Evolutionary conservation across 2,329 filamentous ascomycete genomes (phyloP), one percentile per base, ranked within the genome.

Genomic region (Epichloe bromicola): DNA sequence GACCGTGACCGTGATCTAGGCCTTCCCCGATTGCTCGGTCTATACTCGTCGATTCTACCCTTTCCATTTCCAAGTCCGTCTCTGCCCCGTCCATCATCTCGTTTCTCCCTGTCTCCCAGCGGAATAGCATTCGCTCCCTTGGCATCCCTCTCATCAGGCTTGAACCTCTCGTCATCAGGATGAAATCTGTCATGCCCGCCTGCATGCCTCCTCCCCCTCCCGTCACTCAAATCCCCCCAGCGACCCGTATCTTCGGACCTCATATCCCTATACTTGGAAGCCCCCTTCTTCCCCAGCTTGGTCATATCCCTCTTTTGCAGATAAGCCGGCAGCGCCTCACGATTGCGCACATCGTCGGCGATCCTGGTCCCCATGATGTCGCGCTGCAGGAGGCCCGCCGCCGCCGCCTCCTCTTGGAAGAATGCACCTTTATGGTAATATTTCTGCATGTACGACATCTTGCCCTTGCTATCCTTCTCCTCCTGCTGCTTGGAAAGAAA

Each of bases 371-470:
- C 90, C 80, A 95, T 95, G 57, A 96, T 75, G 63, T 96, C 87
- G 45, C 93, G 76, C 62, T 83, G 78, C 56, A 86, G 82, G 44
- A 96, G 72, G 1, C 88, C 87, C 55, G 86, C 81, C 15, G 80
- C 81, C 58, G 83, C 80, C 48, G 83, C 76, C 59, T 94, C 86
- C 49, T 90, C 88, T 58, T 85, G 86, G 73, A 88, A 97, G 72
- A 97, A 98, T 15, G 93, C 93, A 46, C 93, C 93, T 70, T 90
- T 91, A 74, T 98, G 93, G 68, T 88, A 90, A 71, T 97, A 98
- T 64, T 90, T 89, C 63, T 96, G 90, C 86, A 97, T 88, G 66
- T 82, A 96, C 2, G 79, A 79, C 75, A 93, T 88, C 68, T 91
- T 85, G 49, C 88, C 88, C 54, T 85, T 83, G 48, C 74, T 68